Conservation (phyloP, 1,139 yeast genomes). For the Geotrichum macrosporum region DNA sequence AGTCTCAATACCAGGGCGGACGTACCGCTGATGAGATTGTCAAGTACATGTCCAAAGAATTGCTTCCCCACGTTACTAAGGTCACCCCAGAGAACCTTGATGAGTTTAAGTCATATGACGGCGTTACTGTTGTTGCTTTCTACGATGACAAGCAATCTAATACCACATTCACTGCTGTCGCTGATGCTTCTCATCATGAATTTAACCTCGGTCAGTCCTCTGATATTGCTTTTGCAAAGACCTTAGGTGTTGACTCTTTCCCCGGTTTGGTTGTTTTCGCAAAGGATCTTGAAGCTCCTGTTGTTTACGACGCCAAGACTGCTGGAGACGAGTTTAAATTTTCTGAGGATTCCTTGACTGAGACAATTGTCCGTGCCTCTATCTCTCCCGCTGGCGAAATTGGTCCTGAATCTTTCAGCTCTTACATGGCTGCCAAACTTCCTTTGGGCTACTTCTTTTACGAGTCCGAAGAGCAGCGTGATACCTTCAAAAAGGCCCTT, state of each 20-base stretch:
- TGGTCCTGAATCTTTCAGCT: conserved; percentile 71
- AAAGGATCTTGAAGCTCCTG: conserved; percentile 44
- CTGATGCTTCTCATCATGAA: conserved; percentile 56
- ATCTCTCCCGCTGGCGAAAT: conserved; percentile 91
- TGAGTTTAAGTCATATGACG: conserved; percentile 43
- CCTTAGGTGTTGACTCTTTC: conserved; percentile 43
- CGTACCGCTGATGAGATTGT: conserved; percentile 77
- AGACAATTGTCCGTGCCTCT: conserved; percentile 63
- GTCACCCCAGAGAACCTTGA: conserved; percentile 51
- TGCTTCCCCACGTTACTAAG: conserved; percentile 70
- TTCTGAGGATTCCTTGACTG: conserved; percentile 32
- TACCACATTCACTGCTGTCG: conserved; percentile 52
- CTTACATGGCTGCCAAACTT: conserved; percentile 63
- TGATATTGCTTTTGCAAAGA: conserved; percentile 45
- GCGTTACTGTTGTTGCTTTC: conserved; percentile 51
- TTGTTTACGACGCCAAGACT: conserved; percentile 40
- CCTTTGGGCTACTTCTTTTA: conserved; percentile 91
- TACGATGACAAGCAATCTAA: conserved; percentile 42
- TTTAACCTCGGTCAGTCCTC: conserved; percentile 56
- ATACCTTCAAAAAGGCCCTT: conserved; percentile 50
- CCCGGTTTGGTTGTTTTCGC: conserved; percentile 51
- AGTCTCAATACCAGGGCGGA: conserved; percentile 66
- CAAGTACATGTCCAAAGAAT: conserved; percentile 73
- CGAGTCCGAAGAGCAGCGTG: conserved; percentile 63
- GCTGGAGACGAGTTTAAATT: conserved; percentile 33